Conservation (phyloP, 2,329 filamentous ascomycete genomes). For the Hypomyces perniciosus region DNA sequence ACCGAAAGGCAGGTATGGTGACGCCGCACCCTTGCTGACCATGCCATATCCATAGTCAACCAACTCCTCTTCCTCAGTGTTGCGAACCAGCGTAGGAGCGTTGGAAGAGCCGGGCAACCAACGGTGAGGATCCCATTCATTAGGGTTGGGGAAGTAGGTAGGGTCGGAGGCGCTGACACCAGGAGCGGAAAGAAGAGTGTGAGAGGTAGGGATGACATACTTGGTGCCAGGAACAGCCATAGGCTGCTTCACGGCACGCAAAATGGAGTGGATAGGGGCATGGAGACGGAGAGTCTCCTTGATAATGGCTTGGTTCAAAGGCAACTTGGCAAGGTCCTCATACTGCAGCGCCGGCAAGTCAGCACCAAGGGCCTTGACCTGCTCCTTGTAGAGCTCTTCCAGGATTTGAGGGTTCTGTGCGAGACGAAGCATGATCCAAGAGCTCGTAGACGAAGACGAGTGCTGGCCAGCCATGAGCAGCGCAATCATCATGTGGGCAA, state of each 20-base stretch:
- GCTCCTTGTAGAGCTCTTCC: conserved; percentile 79
- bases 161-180: conserved; percentile 70
- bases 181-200: conserved; percentile 78
- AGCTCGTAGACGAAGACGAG: conserved; percentile 75
- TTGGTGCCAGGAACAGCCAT: conserved; percentile 78
- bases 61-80: conserved; percentile 63
- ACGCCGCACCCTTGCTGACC: conserved; percentile 83
- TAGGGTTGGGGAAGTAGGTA: conserved; percentile 74
- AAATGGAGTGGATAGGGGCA: conserved; percentile 89
- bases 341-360: conserved; percentile 70
- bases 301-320: conserved; percentile 77
- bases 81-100: conserved; percentile 41
- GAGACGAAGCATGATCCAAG: conserved; percentile 80
- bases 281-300: conserved; percentile 90
- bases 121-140: conserved; percentile 82
- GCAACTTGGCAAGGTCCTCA: conserved; percentile 71
- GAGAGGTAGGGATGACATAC: conserved; percentile 73
- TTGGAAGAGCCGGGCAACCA: conserved; percentile 66
- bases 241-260: conserved; percentile 85
- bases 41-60: conserved; percentile 92
- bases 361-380: conserved; percentile 64
- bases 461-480: conserved; percentile 90
- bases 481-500: conserved; percentile 92
- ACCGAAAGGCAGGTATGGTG: conserved; percentile 90
- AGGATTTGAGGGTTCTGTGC: conserved; percentile 70